Percentiles rank a stretch among this genome's conserved stretches.
These are phyloP conservation scores for Ceratocystis variospora DNA, from an alignment of 2,329 filamentous ascomycete genomes.

Conservation along the genomic window DNA sequence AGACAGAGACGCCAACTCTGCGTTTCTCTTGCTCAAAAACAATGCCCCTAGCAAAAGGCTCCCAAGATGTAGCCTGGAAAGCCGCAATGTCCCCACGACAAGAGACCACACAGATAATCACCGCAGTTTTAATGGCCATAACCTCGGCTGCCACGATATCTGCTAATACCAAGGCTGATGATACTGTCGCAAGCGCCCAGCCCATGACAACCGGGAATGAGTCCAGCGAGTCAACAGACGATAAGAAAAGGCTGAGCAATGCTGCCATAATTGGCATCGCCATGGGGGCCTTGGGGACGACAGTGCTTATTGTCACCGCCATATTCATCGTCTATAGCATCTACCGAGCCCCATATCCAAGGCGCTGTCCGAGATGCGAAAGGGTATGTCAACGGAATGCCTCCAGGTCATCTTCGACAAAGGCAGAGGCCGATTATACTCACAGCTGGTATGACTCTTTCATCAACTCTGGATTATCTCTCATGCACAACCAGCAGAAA, in stretches of 20 bases:
- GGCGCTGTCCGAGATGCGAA: neutral
- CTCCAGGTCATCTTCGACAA: neutral
- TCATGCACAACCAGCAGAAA: neutral
- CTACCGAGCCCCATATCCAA: neutral
- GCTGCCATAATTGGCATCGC: constrained; percentile 17
- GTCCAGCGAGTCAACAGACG: neutral
- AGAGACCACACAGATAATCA: neutral
- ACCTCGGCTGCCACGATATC: neutral
- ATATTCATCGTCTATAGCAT: constrained; percentile 1
- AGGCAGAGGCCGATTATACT: neutral
- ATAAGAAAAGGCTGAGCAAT: neutral
- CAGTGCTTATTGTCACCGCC: neutral
- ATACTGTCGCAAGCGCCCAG: neutral
- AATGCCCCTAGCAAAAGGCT: too few relatives aligned
- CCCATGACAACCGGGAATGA: too few relatives aligned
- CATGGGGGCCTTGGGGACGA: constrained; percentile 7
- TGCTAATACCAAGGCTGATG: neutral
- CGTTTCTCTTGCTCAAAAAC: too few relatives aligned
- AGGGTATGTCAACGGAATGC: neutral
- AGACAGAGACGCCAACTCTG: too few relatives aligned
- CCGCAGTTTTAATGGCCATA: neutral
- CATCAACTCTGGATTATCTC: neutral
- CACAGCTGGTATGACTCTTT: neutral
- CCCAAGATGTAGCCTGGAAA: too few relatives aligned
- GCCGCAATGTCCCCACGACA: neutral